These are phyloP conservation scores for Colletotrichum gloeosporioides DNA, from an alignment of 2,329 filamentous ascomycete genomes.

Conservation along the genomic window DNA sequence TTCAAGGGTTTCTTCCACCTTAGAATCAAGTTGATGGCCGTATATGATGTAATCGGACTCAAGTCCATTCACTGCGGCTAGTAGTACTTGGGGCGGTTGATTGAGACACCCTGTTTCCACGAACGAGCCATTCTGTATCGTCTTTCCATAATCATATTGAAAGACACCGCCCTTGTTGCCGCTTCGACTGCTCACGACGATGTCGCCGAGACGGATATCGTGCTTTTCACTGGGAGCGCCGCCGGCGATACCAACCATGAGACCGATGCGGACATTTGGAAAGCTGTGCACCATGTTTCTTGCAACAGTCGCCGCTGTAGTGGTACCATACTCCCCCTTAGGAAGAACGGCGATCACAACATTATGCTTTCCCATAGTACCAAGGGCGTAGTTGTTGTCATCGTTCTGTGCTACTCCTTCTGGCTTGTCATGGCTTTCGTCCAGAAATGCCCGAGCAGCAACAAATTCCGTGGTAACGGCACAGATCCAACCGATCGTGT, in stretches of 20 bases:
- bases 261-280: neutral
- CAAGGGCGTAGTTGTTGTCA: conserved; percentile 34
- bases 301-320: conserved; percentile 23
- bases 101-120: conserved; percentile 18
- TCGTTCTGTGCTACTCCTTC: conserved; percentile 23
- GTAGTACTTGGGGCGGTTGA: conserved; percentile 20
- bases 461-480: neutral
- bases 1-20: neutral
- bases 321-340: conserved; percentile 29
- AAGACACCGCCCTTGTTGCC: neutral
- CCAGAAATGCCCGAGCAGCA: neutral
- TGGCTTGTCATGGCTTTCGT: neutral
- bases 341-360: conserved; percentile 37
- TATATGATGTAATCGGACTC: neutral
- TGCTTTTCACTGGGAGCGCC: neutral
- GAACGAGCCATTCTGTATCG: conserved; percentile 10
- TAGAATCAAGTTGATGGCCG: conserved; percentile 19
- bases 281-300: conserved; percentile 2
- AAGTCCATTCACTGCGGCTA: conserved; percentile 14
- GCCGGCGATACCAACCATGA: conserved; percentile 12
- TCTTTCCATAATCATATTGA: conserved; percentile 21
- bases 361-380: conserved; percentile 37
- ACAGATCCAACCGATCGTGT: conserved; percentile 8
- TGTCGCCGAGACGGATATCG: conserved; percentile 15
- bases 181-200: neutral